These are phyloP conservation scores for Phenoliferia sp. DNA, from an alignment of 1,284 basidiomycete genomes.

Conservation along the genomic window DNA sequence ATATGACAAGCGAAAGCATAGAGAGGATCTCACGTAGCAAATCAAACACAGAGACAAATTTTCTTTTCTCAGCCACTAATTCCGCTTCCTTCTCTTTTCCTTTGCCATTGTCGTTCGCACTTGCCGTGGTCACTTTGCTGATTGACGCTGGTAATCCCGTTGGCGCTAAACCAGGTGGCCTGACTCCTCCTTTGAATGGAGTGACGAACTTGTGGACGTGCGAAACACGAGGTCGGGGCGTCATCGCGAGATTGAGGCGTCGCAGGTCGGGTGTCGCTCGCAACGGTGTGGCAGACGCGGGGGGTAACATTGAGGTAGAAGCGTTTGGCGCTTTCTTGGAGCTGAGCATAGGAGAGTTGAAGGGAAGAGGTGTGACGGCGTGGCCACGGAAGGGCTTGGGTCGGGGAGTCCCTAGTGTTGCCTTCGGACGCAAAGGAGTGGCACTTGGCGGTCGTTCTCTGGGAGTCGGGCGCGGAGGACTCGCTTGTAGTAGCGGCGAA, in stretches of 20 bases:
- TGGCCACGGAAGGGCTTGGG: background rate
- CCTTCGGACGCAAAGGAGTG: background rate
- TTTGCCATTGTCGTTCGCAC: background rate
- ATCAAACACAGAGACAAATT: slow-evolving; percentile 19
- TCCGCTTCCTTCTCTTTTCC: background rate
- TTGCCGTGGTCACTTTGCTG: background rate
- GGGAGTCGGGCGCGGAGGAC: background rate
- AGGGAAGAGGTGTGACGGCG: background rate
- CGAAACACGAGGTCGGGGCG: slow-evolving; percentile 23
- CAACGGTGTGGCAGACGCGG: slow-evolving; percentile 1
- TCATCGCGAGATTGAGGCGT: slow-evolving; percentile 33
- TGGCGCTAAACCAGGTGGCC: slow-evolving; percentile 28
- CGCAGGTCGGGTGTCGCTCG: slow-evolving; percentile 10
- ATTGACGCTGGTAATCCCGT: slow-evolving; percentile 11
- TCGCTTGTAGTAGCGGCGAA: background rate
- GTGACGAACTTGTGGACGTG: slow-evolving; percentile 28
- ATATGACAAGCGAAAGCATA: background rate
- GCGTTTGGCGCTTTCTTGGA: background rate
- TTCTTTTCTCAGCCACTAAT: background rate
- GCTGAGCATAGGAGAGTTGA: slow-evolving; percentile 16
- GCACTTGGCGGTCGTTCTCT: no score
- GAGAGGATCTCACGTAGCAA: slow-evolving; percentile 6
- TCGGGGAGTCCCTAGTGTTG: background rate
- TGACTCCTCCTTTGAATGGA: slow-evolving; percentile 34
- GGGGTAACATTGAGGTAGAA: background rate